Percentiles rank a stretch among this genome's conserved stretches.
phyloP scores from a whole-genome alignment of 805 yeast species.

The Myxozyma vanderwaltii region DNA sequence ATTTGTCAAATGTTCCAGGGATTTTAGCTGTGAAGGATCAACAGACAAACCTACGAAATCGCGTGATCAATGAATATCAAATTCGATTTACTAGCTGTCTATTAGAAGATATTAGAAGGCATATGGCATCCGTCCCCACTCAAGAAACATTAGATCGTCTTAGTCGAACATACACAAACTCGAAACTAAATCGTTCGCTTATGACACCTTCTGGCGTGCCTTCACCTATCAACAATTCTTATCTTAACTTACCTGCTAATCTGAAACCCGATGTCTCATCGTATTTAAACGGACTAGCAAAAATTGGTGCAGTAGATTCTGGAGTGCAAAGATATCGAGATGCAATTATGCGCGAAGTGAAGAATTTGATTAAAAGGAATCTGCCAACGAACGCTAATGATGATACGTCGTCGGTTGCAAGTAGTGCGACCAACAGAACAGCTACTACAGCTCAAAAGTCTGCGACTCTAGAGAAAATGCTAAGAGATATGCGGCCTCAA shows the following conservation, averaged over 20 bases:
- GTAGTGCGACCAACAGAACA: slow-evolving; percentile 35
- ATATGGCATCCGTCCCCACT: slow-evolving; percentile 53
- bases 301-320: slow-evolving; percentile 36
- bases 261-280: slow-evolving; percentile 51
- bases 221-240: slow-evolving; percentile 43
- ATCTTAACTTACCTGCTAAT: slow-evolving; percentile 45
- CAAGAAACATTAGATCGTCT: slow-evolving; percentile 57
- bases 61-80: slow-evolving; percentile 70
- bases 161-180: slow-evolving; percentile 36
- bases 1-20: slow-evolving; percentile 54
- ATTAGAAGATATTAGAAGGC: slow-evolving; percentile 61
- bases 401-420: slow-evolving; percentile 40
- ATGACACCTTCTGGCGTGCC: slow-evolving; percentile 17
- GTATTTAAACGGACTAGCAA: slow-evolving; percentile 56
- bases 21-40: slow-evolving; percentile 54
- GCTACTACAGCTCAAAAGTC: slow-evolving; percentile 43
- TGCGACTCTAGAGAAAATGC: slow-evolving; percentile 48
- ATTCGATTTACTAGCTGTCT: slow-evolving; percentile 58
- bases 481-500: slow-evolving; percentile 66
- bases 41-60: slow-evolving; percentile 57
- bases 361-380: slow-evolving; percentile 64
- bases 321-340: slow-evolving; percentile 71
- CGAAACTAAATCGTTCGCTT: slow-evolving; percentile 19
- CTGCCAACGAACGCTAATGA: slow-evolving; percentile 54
- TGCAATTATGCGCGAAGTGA: slow-evolving; percentile 66